Base-by-base conservation (phyloP, 2,329 filamentous ascomycete genomes). In the Botryotinia convoluta region DNA sequence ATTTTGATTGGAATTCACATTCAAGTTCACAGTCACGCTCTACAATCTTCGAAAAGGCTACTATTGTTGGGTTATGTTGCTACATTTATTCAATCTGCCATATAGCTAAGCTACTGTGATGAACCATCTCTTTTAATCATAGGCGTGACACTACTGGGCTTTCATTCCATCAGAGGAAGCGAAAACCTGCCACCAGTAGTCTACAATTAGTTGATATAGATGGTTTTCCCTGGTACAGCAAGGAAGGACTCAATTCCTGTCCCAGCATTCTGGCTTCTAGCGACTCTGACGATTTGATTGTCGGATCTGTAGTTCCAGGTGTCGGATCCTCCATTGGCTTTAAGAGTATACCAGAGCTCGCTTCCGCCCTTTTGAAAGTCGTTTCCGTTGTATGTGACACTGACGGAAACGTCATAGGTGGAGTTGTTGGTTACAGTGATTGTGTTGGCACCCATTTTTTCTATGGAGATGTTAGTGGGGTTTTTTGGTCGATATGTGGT, bases 311-410 rank as follows among this genome's bases (percentile, higher is more conserved):
- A 71, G 6, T n/a, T n/a, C 69, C 69, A 71, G 32, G 60, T 54
- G 4, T 71, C 69, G 18, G 16, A 20, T 9, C 60, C 69, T 35
- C 69, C 69, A 12, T 71, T 71, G 45, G 59, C 69, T 26, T 42
- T 37, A 16, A 71, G 32, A 39, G 10, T 0, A 8, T 3, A 6
- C 69, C 69, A 71, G 4, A 1, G 1, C 44, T 63, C 57, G 12
- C 69, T 62, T 42, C 69, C 69, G 35, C 69, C 69, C 22, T 71
- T 71, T 64, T 71, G 69, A 18, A 71, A 64, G 35, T 71, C 69
- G 3, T 16, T 22, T 5, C 69, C 60, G 54, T 54, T 0, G 35
- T 45, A 45, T n/a, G 69, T 71, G 59, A 71, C 59, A 32, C 59
- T 63, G 44, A 71, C 69, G 8, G 26, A 62, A 54, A 71, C 10